A percentile compares a stretch with the other conserved stretches of the same genome.
Evolutionary conservation across 2,329 filamentous ascomycete species (phyloP).

Genomic region (Xylariaceae sp.): DNA sequence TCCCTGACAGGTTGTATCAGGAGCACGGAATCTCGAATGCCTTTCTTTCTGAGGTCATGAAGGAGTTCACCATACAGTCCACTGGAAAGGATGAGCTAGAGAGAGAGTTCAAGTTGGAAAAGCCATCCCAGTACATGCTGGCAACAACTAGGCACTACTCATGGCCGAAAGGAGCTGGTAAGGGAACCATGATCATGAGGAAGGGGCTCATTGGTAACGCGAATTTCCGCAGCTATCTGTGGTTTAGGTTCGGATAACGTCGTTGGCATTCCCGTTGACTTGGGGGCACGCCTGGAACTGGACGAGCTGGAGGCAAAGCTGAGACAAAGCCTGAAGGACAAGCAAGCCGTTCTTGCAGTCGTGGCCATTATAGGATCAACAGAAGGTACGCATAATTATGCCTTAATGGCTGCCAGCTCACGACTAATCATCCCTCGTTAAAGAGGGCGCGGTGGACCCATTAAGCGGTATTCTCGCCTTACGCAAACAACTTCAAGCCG

Average conservation of each 20-base stretch:
- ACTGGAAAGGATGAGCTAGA: constrained; percentile 48
- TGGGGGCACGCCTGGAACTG: constrained; percentile 47
- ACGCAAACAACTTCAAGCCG: constrained; percentile 47
- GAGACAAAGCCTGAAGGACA: constrained; percentile 36
- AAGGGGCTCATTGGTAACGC: neutral
- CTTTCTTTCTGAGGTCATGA: constrained; percentile 42
- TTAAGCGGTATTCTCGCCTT: constrained; percentile 46
- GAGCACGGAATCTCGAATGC: constrained; percentile 48
- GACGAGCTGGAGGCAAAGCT: constrained; percentile 42
- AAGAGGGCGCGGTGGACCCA: constrained; percentile 52
- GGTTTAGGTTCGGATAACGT: constrained; percentile 52
- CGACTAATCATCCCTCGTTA: neutral
- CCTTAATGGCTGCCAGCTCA: neutral
- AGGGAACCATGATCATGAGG: constrained; percentile 14
- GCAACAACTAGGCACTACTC: constrained; percentile 54
- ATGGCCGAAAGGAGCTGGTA: constrained; percentile 55
- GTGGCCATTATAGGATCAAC: constrained; percentile 55
- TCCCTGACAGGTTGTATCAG: constrained; percentile 46
- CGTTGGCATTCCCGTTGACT: constrained; percentile 48
- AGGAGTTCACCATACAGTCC: constrained; percentile 47
- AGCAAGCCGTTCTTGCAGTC: constrained; percentile 48
- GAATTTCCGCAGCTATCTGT: constrained; percentile 43
- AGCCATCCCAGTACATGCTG: constrained; percentile 46
- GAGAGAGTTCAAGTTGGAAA: constrained; percentile 38
- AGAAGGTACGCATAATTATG: constrained; percentile 40